phyloP scores from a whole-genome alignment of 495 filamentous ascomycete species.

The Penicillium atrosanguineum region DNA sequence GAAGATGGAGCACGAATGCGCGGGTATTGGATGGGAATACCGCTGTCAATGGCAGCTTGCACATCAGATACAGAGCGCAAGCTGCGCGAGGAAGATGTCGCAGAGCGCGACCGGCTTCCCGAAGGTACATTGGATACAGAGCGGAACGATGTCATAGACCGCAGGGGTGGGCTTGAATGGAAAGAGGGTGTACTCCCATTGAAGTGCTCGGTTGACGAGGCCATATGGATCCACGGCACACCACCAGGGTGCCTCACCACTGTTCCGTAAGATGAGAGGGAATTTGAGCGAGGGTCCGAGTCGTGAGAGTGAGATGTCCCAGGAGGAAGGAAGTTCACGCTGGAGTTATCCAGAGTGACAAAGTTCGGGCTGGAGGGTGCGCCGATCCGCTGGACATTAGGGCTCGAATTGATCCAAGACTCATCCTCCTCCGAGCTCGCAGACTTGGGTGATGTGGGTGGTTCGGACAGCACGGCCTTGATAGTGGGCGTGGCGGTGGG shows the following conservation, averaged over 20 bases:
- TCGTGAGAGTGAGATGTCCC: slow-evolving; percentile 34
- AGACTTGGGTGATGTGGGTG: slow-evolving; percentile 23
- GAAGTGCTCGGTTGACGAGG: slow-evolving; percentile 33
- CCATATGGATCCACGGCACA: slow-evolving; percentile 36
- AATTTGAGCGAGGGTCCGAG: slow-evolving; percentile 40
- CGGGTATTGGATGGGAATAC: slow-evolving; percentile 47
- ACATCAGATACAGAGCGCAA: slow-evolving; percentile 36
- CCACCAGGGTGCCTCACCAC: slow-evolving; percentile 40
- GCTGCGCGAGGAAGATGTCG: slow-evolving; percentile 40
- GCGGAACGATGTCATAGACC: slow-evolving; percentile 27
- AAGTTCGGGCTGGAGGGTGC: slow-evolving; percentile 48
- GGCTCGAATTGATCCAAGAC: slow-evolving; percentile 36
- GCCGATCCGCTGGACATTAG: slow-evolving; percentile 42
- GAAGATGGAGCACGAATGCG: slow-evolving; percentile 47
- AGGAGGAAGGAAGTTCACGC: slow-evolving; percentile 37
- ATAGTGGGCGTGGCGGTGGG: slow-evolving; percentile 41
- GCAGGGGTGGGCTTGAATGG: slow-evolving; percentile 39
- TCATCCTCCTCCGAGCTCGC: slow-evolving; percentile 14
- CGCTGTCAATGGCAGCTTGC: slow-evolving; percentile 40
- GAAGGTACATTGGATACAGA: slow-evolving; percentile 31
- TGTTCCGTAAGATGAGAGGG: slow-evolving; percentile 49
- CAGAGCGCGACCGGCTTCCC: slow-evolving; percentile 36
- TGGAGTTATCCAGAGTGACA: slow-evolving; percentile 43
- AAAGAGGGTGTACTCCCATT: slow-evolving; percentile 39
- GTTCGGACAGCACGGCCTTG: slow-evolving; percentile 38